Percentiles rank a stretch among this genome's conserved stretches.
Evolutionary conservation across 208 protist genomes (phyloP).

Genomic region (Lotmaria passim): DNA sequence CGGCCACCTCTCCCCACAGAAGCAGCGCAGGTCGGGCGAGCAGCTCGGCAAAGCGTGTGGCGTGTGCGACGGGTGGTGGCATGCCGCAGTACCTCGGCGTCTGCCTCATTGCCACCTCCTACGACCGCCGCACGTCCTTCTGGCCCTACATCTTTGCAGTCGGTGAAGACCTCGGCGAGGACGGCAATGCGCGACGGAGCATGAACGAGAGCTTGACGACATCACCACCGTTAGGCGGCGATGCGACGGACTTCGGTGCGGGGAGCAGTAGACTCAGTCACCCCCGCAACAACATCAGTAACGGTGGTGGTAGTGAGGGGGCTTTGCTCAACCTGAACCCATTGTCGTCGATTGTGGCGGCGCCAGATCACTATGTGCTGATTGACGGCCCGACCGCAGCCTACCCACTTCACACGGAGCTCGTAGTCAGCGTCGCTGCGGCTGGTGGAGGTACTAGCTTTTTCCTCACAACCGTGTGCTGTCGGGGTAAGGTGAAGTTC

Average conservation of each 20-base stretch:
- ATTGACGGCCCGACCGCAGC: constrained; percentile 49
- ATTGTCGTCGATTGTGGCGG: neutral
- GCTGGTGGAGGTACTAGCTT: constrained; percentile 73
- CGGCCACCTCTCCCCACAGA: no score
- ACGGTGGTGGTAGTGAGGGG: neutral
- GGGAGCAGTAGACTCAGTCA: neutral
- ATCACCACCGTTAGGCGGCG: neutral
- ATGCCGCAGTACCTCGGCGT: constrained; percentile 55
- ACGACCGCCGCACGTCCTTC: constrained; percentile 77
- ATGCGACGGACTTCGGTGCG: neutral
- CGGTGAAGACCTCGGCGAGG: constrained; percentile 8
- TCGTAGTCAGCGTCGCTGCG: constrained; percentile 44
- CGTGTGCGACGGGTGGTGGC: constrained; percentile 28
- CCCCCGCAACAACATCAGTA: neutral
- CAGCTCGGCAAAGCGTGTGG: constrained; percentile 2
- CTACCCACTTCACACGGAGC: constrained; percentile 58
- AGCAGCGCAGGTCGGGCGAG: neutral
- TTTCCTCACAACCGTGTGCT: constrained; percentile 74
- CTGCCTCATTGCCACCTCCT: constrained; percentile 69
- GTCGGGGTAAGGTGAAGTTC: constrained; percentile 74
- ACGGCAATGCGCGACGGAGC: neutral
- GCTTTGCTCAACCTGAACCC: no score
- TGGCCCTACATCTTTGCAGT: constrained; percentile 62
- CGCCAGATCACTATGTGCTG: constrained; percentile 37
- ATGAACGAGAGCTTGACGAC: neutral